Conservation (phyloP, 2,329 filamentous ascomycete genomes). For the Sordariomycetes sp. region DNA sequence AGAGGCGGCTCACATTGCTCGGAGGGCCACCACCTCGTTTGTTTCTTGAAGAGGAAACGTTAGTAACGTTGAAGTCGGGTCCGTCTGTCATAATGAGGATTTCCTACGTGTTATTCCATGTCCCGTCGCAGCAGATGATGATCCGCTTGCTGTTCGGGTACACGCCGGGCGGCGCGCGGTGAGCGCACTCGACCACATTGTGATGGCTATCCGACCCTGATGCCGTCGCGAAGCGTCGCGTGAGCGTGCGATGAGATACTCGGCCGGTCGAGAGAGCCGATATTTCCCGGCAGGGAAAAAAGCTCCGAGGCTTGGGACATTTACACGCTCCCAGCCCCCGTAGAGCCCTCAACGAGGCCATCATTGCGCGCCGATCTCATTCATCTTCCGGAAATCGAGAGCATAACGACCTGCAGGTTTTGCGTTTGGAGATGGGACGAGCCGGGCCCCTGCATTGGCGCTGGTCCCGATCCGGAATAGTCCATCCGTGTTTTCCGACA, state of each 20-base stretch:
- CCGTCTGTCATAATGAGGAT: not conserved
- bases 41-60: constrained; percentile 5
- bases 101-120: constrained; percentile 18
- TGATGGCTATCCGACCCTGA: not conserved
- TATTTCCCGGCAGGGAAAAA: not conserved
- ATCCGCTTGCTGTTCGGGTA: constrained; percentile 4
- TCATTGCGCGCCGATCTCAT: not conserved
- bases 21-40: constrained; percentile 15
- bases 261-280: not conserved
- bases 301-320: not conserved
- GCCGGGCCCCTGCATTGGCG: not conserved
- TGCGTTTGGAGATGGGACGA: not conserved
- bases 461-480: not conserved
- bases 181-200: not conserved
- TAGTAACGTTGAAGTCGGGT: not conserved
- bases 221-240: not conserved
- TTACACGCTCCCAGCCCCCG: not conserved
- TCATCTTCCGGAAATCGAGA: not conserved
- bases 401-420: not conserved
- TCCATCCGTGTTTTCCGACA: not conserved
- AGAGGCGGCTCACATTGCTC: constrained; percentile 22
- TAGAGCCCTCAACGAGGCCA: not conserved
- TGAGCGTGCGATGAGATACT: not conserved
- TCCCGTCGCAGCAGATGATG: constrained; percentile 24
- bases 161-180: not conserved